phyloP scores from a whole-genome alignment of 2,329 filamentous ascomycete species.

The Monosporascus cannonballus region DNA sequence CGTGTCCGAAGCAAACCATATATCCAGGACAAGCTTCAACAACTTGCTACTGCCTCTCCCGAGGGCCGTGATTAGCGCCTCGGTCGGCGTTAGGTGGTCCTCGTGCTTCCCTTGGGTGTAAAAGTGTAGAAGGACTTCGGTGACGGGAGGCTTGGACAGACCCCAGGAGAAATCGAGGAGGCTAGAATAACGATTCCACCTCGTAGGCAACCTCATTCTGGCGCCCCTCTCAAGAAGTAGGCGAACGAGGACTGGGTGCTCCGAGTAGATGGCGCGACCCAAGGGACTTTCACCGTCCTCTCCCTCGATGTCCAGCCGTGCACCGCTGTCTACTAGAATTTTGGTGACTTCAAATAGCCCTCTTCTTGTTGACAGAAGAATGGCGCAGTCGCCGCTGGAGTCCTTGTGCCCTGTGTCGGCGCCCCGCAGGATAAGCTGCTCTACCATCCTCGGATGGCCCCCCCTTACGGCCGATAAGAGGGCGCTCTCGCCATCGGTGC shows the following conservation, averaged over 20 bases:
- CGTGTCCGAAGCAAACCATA: not conserved
- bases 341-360: not conserved
- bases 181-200: not conserved
- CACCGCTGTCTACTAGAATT: not conserved
- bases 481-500: not conserved
- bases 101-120: not conserved
- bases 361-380: not conserved
- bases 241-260: not conserved
- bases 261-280: not conserved
- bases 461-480: not conserved
- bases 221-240: not conserved
- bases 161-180: not conserved
- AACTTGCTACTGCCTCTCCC: not conserved
- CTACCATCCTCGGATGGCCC: not conserved
- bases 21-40: not conserved
- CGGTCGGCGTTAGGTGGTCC: not conserved
- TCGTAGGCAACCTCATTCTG: not conserved
- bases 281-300: not conserved
- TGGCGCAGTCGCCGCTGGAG: not conserved
- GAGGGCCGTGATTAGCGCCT: not conserved
- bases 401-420: not conserved
- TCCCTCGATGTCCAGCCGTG: not conserved
- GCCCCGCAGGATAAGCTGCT: not conserved
- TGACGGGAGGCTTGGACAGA: not conserved
- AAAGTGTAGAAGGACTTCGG: not conserved